These are phyloP conservation scores for Lipomyces yamadae DNA, from an alignment of 805 yeast species.

Conservation along the genomic window DNA sequence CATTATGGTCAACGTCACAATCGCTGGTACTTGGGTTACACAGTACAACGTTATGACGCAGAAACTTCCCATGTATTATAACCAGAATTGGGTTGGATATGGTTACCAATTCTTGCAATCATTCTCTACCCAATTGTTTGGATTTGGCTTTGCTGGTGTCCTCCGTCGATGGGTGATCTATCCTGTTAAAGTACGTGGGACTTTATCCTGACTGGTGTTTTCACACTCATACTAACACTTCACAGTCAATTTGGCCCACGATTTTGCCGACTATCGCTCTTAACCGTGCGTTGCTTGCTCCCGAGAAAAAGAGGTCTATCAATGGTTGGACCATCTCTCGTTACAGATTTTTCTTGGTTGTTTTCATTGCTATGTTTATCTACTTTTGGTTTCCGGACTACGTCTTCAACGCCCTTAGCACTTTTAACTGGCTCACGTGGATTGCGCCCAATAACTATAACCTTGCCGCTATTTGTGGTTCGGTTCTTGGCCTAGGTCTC, in stretches of 20 bases:
- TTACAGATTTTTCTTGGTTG: conserved; percentile 53
- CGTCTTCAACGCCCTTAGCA: conserved; percentile 61
- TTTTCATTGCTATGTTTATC: conserved; percentile 50
- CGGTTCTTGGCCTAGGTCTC: conserved; percentile 64
- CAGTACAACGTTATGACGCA: conserved; percentile 45
- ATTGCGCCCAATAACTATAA: conserved; percentile 59
- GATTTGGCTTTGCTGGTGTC: conserved; percentile 70
- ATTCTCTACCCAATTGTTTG: conserved; percentile 64
- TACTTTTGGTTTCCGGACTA: conserved; percentile 70
- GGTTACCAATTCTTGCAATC: conserved; percentile 62
- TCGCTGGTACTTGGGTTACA: conserved; percentile 1
- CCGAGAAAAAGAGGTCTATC: conserved; percentile 52
- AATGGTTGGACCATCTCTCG: conserved; percentile 66
- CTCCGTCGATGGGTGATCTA: conserved; percentile 61
- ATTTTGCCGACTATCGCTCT: conserved; percentile 64
- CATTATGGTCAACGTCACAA: conserved; percentile 40
- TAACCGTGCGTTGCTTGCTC: conserved; percentile 53
- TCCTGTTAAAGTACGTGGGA: conserved; percentile 53
- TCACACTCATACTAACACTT: too few relatives aligned
- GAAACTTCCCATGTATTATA: conserved; percentile 34
- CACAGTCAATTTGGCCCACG: conserved; percentile 64
- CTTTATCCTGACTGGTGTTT: too few relatives aligned
- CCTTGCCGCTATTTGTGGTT: conserved; percentile 70
- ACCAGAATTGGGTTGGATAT: conserved; percentile 31
- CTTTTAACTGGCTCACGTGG: conserved; percentile 67